phyloP scores from a whole-genome alignment of 73 alveolate genomes.

The Tetrahymena thermophila region DNA sequence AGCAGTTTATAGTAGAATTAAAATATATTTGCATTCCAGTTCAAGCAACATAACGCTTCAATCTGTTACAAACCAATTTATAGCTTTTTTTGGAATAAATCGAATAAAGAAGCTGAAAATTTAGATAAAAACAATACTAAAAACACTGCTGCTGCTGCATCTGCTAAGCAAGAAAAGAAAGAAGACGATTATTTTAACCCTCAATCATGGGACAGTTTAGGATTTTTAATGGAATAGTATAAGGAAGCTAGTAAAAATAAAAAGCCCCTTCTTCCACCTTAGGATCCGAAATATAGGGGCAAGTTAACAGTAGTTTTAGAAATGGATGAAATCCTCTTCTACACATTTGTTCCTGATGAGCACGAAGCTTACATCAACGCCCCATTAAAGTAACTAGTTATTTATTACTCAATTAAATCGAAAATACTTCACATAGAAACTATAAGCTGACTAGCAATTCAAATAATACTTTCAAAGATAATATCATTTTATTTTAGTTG shows the following conservation, averaged over 20 bases:
- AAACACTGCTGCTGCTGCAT: background rate
- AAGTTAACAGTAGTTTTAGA: slow-evolving; percentile 41
- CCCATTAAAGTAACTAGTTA: background rate
- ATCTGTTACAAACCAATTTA: background rate
- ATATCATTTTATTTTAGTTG: background rate
- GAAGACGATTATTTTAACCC: slow-evolving; percentile 9
- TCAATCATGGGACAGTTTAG: slow-evolving; percentile 10
- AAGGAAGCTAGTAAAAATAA: slow-evolving; percentile 18
- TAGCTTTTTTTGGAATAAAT: background rate
- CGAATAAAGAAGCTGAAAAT: background rate
- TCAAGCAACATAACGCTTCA: background rate
- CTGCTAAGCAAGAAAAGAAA: background rate
- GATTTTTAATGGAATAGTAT: slow-evolving; percentile 10
- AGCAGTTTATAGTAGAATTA: background rate
- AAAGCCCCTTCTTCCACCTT: slow-evolving; percentile 16
- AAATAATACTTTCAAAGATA: background rate
- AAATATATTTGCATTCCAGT: background rate
- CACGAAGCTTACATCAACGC: slow-evolving; percentile 41
- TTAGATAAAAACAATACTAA: background rate
- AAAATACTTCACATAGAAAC: background rate
- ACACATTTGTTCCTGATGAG: slow-evolving; percentile 45
- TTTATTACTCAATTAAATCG: background rate
- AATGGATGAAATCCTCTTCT: slow-evolving; percentile 36
- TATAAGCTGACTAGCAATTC: background rate
- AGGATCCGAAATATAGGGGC: slow-evolving; percentile 10